A percentile compares a stretch with the other conserved stretches of the same genome.
phyloP scores from a whole-genome alignment of 768 basidiomycete species.

The Auricularia auricula-judae region DNA sequence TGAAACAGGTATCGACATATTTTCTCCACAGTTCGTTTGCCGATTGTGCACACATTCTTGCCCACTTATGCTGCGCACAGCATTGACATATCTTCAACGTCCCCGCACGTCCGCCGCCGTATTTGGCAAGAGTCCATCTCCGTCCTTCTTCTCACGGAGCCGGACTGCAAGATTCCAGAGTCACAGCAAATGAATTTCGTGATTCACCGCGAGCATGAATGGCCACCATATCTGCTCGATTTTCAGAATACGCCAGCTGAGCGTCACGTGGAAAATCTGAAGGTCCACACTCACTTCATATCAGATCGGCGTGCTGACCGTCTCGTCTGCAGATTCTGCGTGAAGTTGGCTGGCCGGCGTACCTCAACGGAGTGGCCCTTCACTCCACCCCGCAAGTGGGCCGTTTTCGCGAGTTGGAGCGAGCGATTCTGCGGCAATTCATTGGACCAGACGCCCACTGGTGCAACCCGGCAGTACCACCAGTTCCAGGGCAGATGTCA shows the following conservation, averaged over 20 bases:
- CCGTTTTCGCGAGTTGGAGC: conserved; percentile 37
- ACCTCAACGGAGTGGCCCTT: conserved; percentile 40
- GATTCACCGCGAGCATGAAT: conserved; percentile 43
- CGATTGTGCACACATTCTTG: background rate
- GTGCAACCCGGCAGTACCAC: conserved; percentile 26
- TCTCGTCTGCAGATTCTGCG: conserved; percentile 46
- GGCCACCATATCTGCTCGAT: conserved; percentile 57
- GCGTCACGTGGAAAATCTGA: conserved; percentile 67
- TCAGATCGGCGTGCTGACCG: background rate
- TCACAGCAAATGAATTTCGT: conserved; percentile 48
- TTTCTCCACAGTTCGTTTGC: conserved; percentile 51
- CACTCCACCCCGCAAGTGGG: conserved; percentile 35
- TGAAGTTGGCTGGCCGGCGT: conserved; percentile 50
- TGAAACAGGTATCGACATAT: conserved; percentile 58
- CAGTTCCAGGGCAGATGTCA: conserved; percentile 27
- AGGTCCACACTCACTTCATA: conserved; percentile 29
- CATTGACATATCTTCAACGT: conserved; percentile 43
- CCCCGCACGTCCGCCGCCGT: conserved; percentile 52
- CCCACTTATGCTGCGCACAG: conserved; percentile 22
- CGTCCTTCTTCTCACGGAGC: conserved; percentile 49
- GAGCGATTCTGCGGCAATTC: conserved; percentile 42
- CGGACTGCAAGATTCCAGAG: conserved; percentile 47
- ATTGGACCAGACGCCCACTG: conserved; percentile 70
- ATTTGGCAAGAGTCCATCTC: conserved; percentile 76
- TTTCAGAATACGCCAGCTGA: conserved; percentile 58